These are phyloP conservation scores for Malbranchea cinnamomea DNA, from an alignment of 2,329 filamentous ascomycete genomes.

Conservation along the genomic window DNA sequence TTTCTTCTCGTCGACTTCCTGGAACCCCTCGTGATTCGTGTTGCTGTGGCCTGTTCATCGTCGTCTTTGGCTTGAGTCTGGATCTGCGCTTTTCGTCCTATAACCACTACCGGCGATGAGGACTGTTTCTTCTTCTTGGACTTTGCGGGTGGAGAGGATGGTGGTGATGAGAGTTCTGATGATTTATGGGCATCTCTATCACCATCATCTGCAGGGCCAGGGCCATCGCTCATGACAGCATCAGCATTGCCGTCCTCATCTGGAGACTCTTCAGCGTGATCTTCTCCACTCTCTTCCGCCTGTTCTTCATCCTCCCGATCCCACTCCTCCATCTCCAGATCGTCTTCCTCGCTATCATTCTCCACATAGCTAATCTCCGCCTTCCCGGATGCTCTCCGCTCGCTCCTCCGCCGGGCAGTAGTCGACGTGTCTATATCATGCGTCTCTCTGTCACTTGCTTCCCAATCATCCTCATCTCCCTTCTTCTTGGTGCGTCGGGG, in stretches of 20 bases:
- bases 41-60: no score
- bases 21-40: no score
- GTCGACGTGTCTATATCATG: conserved; percentile 22
- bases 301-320: conserved; percentile 17
- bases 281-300: conserved; percentile 27
- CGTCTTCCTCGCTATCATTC: conserved; percentile 30
- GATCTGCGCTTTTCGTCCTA: no score
- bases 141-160: neutral
- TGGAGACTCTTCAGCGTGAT: conserved; percentile 27
- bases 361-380: conserved; percentile 29
- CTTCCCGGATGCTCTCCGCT: conserved; percentile 20
- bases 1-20: no score
- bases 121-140: no score
- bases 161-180: conserved; percentile 6
- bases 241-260: conserved; percentile 4
- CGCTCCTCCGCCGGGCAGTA: conserved; percentile 25
- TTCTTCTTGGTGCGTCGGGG: no score
- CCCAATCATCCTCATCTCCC: conserved; percentile 25
- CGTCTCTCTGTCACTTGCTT: conserved; percentile 27
- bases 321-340: conserved; percentile 27
- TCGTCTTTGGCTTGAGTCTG: no score
- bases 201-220: no score
- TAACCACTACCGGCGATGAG: no score
- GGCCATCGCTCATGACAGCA: conserved; percentile 7
- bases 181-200: no score